Conservation (phyloP, 2,329 filamentous ascomycete genomes). For the Colletotrichum navitas region DNA sequence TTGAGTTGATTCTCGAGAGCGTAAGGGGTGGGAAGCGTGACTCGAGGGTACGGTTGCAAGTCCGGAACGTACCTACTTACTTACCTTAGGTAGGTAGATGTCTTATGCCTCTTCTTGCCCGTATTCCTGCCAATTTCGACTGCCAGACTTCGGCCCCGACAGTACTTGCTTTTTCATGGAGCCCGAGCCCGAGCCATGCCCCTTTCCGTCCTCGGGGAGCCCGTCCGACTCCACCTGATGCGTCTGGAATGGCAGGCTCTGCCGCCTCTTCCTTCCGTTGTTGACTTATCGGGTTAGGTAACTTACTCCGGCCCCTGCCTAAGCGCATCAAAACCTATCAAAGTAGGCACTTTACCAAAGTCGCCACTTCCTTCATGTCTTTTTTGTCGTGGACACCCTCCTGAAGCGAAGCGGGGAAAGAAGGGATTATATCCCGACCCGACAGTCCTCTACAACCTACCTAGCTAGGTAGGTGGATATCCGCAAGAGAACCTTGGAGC, state of each 20-base stretch:
- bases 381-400: not conserved
- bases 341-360: not conserved
- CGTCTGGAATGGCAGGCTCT: not conserved
- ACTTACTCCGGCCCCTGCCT: not conserved
- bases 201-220: slow-evolving; percentile 3
- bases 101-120: not conserved
- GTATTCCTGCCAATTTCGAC: not conserved
- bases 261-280: not conserved
- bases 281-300: not conserved
- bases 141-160: not conserved
- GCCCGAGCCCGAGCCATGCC: not conserved
- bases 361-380: not conserved
- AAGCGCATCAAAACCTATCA: not conserved
- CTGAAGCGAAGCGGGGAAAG: not conserved
- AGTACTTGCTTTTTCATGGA: not conserved
- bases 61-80: not conserved
- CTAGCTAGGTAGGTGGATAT: not conserved
- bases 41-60: not conserved
- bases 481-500: not conserved
- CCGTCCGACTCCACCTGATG: not conserved
- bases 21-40: not conserved
- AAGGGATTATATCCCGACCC: too few species aligned
- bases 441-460: not conserved
- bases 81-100: not conserved
- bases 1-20: not conserved